Conservation (phyloP, 139 green algal genomes). For the Trebouxia sp. region DNA sequence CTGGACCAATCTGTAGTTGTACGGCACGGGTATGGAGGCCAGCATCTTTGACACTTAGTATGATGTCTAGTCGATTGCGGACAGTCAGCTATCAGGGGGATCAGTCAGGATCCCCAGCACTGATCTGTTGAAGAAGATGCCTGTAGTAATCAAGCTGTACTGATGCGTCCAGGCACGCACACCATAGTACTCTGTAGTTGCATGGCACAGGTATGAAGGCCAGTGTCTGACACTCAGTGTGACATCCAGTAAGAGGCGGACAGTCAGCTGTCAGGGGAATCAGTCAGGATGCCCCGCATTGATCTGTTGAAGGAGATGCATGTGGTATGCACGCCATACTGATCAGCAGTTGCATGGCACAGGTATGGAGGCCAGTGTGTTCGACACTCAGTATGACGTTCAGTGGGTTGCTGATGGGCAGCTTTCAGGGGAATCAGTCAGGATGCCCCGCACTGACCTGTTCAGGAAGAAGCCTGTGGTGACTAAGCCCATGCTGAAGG, state of each 20-base stretch:
- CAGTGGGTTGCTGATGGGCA: conserved; percentile 40
- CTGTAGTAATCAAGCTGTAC: conserved; percentile 16
- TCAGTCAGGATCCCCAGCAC: background rate
- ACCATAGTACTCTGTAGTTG: background rate
- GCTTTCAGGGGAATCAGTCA: background rate
- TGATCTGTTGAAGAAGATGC: conserved; percentile 17
- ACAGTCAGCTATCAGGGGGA: background rate
- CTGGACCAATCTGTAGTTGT: background rate
- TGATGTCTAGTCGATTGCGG: conserved; percentile 42
- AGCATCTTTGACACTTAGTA: conserved; percentile 29
- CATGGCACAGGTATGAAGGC: background rate
- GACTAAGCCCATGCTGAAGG: conserved; percentile 25
- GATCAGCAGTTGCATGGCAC: background rate
- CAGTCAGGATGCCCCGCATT: background rate
- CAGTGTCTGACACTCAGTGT: conserved; percentile 26
- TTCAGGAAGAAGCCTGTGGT: conserved; percentile 26
- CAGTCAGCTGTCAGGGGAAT: background rate
- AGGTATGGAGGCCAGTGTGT: conserved; percentile 3
- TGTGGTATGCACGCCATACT: background rate
- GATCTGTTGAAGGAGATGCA: conserved; percentile 15
- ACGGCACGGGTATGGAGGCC: background rate
- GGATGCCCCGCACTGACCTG: conserved; percentile 1
- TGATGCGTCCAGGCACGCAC: background rate
- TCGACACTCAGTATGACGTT: conserved; percentile 36
- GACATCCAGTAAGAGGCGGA: conserved; percentile 42